phyloP scores from a whole-genome alignment of 371 early-diverging fungal species.

The Chytridiales sp. region DNA sequence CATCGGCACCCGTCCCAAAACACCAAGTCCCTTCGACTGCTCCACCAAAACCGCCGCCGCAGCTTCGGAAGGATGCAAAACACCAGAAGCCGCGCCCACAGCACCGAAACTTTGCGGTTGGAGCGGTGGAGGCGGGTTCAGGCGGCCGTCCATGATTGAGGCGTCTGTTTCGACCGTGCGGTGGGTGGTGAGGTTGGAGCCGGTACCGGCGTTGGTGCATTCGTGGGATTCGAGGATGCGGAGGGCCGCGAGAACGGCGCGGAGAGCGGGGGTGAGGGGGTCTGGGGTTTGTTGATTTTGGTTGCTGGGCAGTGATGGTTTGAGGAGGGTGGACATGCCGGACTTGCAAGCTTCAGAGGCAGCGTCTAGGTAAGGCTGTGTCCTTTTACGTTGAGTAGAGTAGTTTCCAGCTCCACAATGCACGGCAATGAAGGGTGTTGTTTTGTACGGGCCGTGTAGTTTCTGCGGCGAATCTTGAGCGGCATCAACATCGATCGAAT shows the following conservation, averaged over 20 bases:
- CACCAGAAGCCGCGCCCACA: constrained; percentile 68
- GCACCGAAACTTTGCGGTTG: constrained; percentile 75
- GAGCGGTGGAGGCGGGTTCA: too few species aligned
- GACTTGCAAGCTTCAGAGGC: background rate
- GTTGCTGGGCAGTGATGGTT: too few species aligned
- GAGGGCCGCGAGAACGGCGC: constrained; percentile 20
- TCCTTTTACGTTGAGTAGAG: background rate
- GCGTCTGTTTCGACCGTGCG: constrained; percentile 88
- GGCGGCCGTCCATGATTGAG: constrained; percentile 66
- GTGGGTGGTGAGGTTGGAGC: constrained; percentile 75
- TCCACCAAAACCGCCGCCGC: constrained; percentile 54
- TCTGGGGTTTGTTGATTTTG: too few species aligned
- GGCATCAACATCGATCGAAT: too few species aligned
- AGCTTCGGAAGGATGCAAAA: constrained; percentile 67
- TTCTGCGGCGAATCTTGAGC: too few species aligned
- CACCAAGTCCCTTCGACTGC: constrained; percentile 14
- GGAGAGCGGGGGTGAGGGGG: too few species aligned
- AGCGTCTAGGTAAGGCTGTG: background rate
- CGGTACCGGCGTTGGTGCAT: constrained; percentile 61
- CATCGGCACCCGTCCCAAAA: constrained; percentile 72
- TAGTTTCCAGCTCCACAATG: constrained; percentile 9
- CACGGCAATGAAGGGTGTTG: constrained; percentile 14
- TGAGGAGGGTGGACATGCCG: too few species aligned
- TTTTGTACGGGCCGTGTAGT: too few species aligned
- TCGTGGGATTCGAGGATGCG: constrained; percentile 40